These are phyloP conservation scores for Coniochaeta sp. DNA, from an alignment of 2,329 filamentous ascomycete species.

Conservation along the genomic window DNA sequence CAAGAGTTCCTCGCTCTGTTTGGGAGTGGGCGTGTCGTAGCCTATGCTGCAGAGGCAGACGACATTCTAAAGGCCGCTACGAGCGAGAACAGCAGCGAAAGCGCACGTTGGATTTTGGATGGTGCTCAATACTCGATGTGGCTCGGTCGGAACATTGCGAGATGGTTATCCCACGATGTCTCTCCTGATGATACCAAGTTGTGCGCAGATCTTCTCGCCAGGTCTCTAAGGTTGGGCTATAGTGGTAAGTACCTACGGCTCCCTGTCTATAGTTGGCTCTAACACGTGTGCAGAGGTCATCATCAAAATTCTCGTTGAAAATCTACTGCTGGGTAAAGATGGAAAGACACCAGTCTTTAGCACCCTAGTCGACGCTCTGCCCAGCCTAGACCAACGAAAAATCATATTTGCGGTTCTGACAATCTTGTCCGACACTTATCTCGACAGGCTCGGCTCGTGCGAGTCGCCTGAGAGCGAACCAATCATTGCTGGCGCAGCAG, in stretches of 20 bases:
- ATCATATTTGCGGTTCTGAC: slow-evolving; percentile 31
- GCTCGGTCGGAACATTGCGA: slow-evolving; percentile 59
- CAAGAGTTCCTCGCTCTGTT: slow-evolving; percentile 39
- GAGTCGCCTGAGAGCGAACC: slow-evolving; percentile 19
- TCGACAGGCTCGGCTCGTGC: slow-evolving; percentile 27
- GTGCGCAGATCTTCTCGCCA: slow-evolving; percentile 42
- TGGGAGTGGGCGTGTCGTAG: slow-evolving; percentile 41
- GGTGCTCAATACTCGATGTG: slow-evolving; percentile 61
- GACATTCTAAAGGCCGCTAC: slow-evolving; percentile 33
- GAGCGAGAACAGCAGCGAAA: slow-evolving; percentile 12
- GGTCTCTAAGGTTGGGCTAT: slow-evolving; percentile 65
- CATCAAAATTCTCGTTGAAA: slow-evolving; percentile 26
- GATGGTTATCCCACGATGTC: slow-evolving; percentile 27
- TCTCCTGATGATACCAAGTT: slow-evolving; percentile 30
- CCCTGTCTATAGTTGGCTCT: slow-evolving; percentile 7
- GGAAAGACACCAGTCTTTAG: slow-evolving; percentile 19
- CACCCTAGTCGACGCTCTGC: slow-evolving; percentile 26
- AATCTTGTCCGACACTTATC: slow-evolving; percentile 35
- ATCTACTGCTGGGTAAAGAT: slow-evolving; percentile 24
- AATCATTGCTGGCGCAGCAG: slow-evolving; percentile 49
- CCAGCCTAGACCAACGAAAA: slow-evolving; percentile 35
- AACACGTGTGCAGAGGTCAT: slow-evolving; percentile 29
- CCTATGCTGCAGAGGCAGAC: slow-evolving; percentile 48
- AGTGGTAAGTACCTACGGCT: slow-evolving; percentile 43
- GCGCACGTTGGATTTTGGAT: slow-evolving; percentile 52